Conservation (phyloP, 2,329 filamentous ascomycete genomes). For the Cercospora sojina region DNA sequence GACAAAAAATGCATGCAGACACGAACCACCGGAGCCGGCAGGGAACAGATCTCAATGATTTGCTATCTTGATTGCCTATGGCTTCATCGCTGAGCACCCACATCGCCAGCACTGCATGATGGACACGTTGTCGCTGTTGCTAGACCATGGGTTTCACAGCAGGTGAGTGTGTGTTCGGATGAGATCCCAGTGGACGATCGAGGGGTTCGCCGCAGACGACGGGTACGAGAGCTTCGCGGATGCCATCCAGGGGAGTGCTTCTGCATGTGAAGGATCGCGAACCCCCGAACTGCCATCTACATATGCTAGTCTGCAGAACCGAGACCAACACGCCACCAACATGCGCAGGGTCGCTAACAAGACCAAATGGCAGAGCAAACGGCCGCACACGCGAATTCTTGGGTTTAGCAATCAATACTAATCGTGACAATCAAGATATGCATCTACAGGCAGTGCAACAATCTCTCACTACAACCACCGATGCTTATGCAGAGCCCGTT, state of each 20-base stretch:
- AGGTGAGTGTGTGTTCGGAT: background rate
- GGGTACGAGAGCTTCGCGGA: background rate
- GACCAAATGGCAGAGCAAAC: background rate
- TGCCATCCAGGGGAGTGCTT: conserved; percentile 1
- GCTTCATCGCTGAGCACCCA: background rate
- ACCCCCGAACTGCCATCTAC: background rate
- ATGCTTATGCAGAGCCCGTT: background rate
- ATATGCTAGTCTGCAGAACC: background rate
- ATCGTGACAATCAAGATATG: background rate
- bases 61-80: background rate
- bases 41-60: background rate
- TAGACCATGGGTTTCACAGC: background rate
- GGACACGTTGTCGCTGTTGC: background rate
- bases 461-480: background rate
- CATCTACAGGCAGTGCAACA: background rate
- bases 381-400: background rate
- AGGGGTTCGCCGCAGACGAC: background rate
- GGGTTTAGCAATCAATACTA: background rate
- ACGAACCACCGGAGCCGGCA: conserved; percentile 4
- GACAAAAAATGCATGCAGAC: conserved; percentile 1
- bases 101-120: background rate
- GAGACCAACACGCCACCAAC: background rate
- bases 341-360: background rate
- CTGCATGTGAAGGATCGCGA: background rate
- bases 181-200: conserved; percentile 1